Evolutionary conservation across 306 rosid genomes (phyloP).

Genomic region (Quercus berberidifolia): DNA sequence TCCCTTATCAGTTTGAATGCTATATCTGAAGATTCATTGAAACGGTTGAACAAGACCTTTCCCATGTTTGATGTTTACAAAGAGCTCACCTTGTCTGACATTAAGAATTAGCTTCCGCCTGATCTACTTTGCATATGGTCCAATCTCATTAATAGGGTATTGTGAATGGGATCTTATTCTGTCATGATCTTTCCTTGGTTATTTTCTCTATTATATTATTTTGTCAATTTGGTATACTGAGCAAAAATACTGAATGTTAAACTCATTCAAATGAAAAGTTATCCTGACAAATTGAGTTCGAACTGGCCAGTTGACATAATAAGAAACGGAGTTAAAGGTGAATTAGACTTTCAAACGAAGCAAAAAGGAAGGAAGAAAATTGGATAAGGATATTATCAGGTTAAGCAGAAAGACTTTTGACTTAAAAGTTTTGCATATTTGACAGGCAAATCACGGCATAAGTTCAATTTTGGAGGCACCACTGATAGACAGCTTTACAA

Average conservation of each 20-base stretch:
- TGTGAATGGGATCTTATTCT: not conserved
- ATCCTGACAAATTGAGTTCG: not conserved
- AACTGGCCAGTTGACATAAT: no score
- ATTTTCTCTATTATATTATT: not conserved
- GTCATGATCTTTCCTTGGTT: not conserved
- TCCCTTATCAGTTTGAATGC: conserved; percentile 46
- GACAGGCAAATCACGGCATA: not conserved
- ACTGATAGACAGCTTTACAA: not conserved
- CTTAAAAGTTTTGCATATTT: not conserved
- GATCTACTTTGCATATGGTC: not conserved
- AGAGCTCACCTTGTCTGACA: conserved; percentile 52
- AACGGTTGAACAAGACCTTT: conserved; percentile 58
- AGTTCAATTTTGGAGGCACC: not conserved
- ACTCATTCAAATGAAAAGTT: not conserved
- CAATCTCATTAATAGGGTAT: conserved; percentile 7
- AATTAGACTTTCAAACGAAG: not conserved
- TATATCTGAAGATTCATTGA: conserved; percentile 49
- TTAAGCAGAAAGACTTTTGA: not conserved
- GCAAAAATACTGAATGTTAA: not conserved
- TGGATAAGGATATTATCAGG: not conserved
- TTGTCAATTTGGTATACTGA: not conserved
- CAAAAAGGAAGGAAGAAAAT: not conserved
- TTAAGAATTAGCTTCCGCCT: conserved; percentile 29
- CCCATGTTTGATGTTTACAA: conserved; percentile 65
- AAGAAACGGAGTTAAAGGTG: not conserved